Conservation (phyloP, 2,329 filamentous ascomycete species). For the Exophiala oligosperma region DNA sequence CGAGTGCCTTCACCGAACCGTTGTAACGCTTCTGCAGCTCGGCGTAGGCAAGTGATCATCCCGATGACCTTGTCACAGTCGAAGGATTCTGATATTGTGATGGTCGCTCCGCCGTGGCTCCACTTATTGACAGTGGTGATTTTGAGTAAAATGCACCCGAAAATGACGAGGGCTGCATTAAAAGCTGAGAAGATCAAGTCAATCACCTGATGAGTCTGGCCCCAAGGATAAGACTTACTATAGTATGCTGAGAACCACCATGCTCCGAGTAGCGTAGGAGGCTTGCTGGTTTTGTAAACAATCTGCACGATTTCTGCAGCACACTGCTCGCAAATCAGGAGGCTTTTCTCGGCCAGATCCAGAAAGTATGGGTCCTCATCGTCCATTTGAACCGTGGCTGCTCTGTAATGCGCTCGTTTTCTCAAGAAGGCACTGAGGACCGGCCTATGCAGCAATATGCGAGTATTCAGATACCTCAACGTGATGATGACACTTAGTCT, state of each 20-base stretch:
- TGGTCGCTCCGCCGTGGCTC: conserved; percentile 4
- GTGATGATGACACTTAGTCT: conserved; percentile 23
- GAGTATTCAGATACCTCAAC: conserved; percentile 21
- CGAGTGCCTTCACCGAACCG: conserved; percentile 22
- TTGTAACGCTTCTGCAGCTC: conserved; percentile 18
- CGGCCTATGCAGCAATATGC: conserved; percentile 21
- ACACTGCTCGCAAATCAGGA: conserved; percentile 32
- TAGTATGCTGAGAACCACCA: conserved; percentile 47
- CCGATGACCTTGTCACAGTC: conserved; percentile 14
- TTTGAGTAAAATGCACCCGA: conserved; percentile 28
- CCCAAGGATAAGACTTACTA: conserved; percentile 18
- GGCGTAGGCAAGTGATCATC: conserved; percentile 17
- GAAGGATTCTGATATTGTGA: conserved; percentile 5
- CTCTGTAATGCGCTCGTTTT: conserved; percentile 8
- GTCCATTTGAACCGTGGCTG: neutral
- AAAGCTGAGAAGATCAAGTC: conserved; percentile 30
- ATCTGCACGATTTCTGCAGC: conserved; percentile 39
- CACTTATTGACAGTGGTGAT: conserved; percentile 12
- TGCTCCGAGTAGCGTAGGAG: conserved; percentile 36
- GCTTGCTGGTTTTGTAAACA: conserved; percentile 24
- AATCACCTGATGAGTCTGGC: conserved; percentile 6
- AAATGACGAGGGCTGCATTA: conserved; percentile 37
- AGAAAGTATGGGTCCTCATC: conserved; percentile 20
- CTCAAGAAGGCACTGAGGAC: conserved; percentile 20
- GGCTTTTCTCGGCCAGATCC: conserved; percentile 21